Percentiles rank a stretch among this genome's conserved stretches.
phyloP scores from a whole-genome alignment of 2,329 filamentous ascomycete species.

The Helminthosporium solani region DNA sequence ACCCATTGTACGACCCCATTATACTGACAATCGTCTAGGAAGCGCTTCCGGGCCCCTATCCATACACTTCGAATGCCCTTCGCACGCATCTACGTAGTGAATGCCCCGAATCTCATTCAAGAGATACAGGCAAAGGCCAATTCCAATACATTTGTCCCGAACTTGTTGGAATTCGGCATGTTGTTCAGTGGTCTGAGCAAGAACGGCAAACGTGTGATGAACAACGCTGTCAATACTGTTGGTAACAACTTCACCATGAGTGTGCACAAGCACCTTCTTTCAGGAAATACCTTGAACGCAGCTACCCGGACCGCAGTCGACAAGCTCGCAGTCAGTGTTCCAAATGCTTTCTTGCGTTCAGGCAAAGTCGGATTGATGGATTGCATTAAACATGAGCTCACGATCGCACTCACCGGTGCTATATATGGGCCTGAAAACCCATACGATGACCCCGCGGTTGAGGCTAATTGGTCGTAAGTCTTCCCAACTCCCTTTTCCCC shows the following conservation, averaged over 20 bases:
- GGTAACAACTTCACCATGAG: slow-evolving; percentile 43
- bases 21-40: slow-evolving; percentile 7
- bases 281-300: slow-evolving; percentile 34
- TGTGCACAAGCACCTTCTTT: slow-evolving; percentile 38
- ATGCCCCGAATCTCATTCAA: slow-evolving; percentile 40
- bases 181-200: slow-evolving; percentile 29
- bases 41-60: slow-evolving; percentile 32
- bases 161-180: slow-evolving; percentile 34
- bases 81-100: slow-evolving; percentile 47
- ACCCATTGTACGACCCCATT: not conserved
- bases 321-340: slow-evolving; percentile 28
- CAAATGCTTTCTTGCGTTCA: slow-evolving; percentile 9
- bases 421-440: slow-evolving; percentile 48
- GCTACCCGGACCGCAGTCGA: slow-evolving; percentile 41
- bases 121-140: slow-evolving; percentile 44
- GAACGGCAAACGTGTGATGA: slow-evolving; percentile 16
- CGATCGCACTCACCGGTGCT: slow-evolving; percentile 41
- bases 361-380: slow-evolving; percentile 13
- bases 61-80: slow-evolving; percentile 47
- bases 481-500: not conserved
- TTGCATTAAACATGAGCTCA: slow-evolving; percentile 36
- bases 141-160: slow-evolving; percentile 42
- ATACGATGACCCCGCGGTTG: slow-evolving; percentile 38
- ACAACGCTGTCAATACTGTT: slow-evolving; percentile 28
- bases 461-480: slow-evolving; percentile 41